phyloP scores from a whole-genome alignment of 108 stramenopile species.

The Stephanodiscus minutulus region DNA sequence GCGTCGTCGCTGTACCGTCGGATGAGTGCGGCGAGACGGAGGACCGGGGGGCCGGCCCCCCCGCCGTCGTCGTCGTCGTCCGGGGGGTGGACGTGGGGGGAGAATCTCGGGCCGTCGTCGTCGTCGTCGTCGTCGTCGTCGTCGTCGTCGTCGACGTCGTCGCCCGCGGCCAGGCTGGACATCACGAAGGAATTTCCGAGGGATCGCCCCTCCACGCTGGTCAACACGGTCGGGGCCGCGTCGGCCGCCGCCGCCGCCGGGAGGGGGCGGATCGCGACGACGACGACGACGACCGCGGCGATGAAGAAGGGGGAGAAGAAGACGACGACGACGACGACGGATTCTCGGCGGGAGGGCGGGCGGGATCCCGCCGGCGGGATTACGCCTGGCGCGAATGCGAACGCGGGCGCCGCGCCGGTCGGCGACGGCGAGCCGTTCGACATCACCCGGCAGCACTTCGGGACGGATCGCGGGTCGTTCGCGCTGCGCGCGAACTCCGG shows the following conservation, averaged over 20 bases:
- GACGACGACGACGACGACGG: background rate
- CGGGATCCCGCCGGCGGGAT: too few species aligned
- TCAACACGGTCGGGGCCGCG: conserved; percentile 24
- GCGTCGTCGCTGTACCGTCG: background rate
- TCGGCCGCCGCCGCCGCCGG: too few species aligned
- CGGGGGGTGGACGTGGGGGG: too few species aligned
- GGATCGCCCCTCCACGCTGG: conserved; percentile 12
- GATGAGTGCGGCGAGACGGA: background rate
- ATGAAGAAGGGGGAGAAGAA: conserved; percentile 7
- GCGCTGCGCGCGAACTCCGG: background rate
- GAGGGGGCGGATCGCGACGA: background rate
- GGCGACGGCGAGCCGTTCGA: conserved; percentile 13
- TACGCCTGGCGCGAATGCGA: too few species aligned
- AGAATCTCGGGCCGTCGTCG: too few species aligned
- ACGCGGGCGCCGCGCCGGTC: too few species aligned
- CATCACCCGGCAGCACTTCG: conserved; percentile 8
- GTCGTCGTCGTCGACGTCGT: background rate
- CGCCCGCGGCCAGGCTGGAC: background rate
- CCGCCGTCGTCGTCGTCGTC: too few species aligned
- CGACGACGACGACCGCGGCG: background rate
- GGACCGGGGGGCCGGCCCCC: too few species aligned
- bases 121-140: too few species aligned
- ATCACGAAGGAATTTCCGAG: background rate
- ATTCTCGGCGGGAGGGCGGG: too few species aligned
- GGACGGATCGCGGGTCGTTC: background rate